Percentiles rank a stretch among this genome's conserved stretches.
Evolutionary conservation across 192 early-diverging fungal species (phyloP).

Genomic region (Coemansia sp.): DNA sequence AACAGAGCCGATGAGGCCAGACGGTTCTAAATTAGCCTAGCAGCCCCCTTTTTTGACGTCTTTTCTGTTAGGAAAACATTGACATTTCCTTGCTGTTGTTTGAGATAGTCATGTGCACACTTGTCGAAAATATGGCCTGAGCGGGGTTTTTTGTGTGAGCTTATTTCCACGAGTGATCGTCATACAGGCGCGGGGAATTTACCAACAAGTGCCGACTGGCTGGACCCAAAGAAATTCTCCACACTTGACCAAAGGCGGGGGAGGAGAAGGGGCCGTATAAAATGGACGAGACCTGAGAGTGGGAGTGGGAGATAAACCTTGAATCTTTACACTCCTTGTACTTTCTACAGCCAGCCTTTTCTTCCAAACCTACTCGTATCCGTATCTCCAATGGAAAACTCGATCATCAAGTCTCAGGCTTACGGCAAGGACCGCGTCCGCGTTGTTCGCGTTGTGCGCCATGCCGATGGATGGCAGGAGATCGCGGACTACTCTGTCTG

Average conservation of each 20-base stretch:
- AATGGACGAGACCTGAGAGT: neutral
- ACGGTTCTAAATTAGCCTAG: neutral
- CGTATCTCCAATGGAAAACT: constrained; percentile 34
- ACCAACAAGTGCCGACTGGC: neutral
- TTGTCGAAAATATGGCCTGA: neutral
- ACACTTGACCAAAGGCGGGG: neutral
- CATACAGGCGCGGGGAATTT: constrained; percentile 4
- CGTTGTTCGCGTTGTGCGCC: constrained; percentile 66
- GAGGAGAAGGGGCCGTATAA: neutral
- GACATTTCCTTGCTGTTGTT: neutral
- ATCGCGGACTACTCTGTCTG: constrained; percentile 67
- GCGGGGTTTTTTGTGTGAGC: neutral
- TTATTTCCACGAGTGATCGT: neutral
- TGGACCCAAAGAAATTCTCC: neutral
- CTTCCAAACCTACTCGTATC: neutral
- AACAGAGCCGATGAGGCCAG: neutral
- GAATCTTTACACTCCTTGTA: neutral
- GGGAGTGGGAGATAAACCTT: too few species aligned
- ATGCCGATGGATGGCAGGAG: constrained; percentile 58
- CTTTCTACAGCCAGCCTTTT: neutral
- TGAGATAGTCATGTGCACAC: neutral
- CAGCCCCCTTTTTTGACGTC: neutral
- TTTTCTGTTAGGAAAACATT: neutral
- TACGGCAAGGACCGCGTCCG: constrained; percentile 78
- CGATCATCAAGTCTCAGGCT: constrained; percentile 56